Conservation (phyloP, 2,329 filamentous ascomycete genomes). For the Sporothrix globosa region DNA sequence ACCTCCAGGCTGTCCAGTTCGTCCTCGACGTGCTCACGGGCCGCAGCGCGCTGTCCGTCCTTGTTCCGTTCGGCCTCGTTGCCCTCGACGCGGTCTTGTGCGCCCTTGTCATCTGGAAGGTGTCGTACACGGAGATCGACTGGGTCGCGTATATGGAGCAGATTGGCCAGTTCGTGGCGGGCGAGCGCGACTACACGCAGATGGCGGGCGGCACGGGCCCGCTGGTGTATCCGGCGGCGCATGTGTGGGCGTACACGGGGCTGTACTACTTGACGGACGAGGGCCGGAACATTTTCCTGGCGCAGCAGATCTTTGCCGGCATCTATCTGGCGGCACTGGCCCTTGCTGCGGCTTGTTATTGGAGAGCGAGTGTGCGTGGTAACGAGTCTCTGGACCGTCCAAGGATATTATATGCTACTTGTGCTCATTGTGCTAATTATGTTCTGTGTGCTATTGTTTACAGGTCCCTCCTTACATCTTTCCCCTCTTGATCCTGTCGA, state of each 20-base stretch:
- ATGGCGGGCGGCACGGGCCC: conserved; percentile 90
- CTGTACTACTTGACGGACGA: conserved; percentile 77
- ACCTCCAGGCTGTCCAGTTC: conserved; percentile 40
- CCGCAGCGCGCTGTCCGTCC: conserved; percentile 53
- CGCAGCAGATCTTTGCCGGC: conserved; percentile 80
- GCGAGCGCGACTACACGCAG: conserved; percentile 84
- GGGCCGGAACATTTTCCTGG: conserved; percentile 74
- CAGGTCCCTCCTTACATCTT: conserved; percentile 85
- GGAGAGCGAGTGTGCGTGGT: conserved; percentile 63
- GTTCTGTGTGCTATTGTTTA: background rate
- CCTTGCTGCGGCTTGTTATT: conserved; percentile 82
- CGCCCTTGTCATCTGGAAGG: conserved; percentile 73
- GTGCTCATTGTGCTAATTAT: no score
- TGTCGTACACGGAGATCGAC: conserved; percentile 97
- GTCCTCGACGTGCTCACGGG: conserved; percentile 53
- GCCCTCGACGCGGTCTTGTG: conserved; percentile 73
- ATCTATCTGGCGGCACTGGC: conserved; percentile 77
- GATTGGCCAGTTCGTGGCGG: conserved; percentile 73
- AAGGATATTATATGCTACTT: no score
- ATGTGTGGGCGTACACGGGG: conserved; percentile 85
- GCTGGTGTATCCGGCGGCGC: conserved; percentile 89
- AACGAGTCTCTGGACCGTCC: no score
- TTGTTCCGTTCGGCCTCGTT: conserved; percentile 65
- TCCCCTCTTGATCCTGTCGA: conserved; percentile 82
- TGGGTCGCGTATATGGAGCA: conserved; percentile 98